Evolutionary conservation across 192 early-diverging fungal genomes (phyloP).

Genomic region (Cladochytrium replicatum): DNA sequence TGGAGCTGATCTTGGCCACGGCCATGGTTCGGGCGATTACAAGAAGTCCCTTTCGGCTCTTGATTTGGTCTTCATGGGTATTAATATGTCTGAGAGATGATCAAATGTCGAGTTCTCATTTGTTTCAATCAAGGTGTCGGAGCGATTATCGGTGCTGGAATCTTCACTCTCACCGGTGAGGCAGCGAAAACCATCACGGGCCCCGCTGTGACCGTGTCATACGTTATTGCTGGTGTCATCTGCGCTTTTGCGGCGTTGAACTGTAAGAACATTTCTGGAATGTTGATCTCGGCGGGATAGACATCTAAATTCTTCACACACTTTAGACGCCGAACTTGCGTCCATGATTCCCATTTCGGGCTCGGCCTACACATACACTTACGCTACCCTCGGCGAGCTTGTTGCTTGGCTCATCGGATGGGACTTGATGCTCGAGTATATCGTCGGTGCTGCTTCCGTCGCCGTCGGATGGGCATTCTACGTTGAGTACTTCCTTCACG

Average conservation of each 20-base stretch:
- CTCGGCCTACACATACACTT: slow-evolving; percentile 79
- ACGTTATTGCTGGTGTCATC: slow-evolving; percentile 65
- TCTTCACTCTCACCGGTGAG: slow-evolving; percentile 66
- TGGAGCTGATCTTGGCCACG: no score
- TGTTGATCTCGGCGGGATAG: no score
- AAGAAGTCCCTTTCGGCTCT: slow-evolving; percentile 33
- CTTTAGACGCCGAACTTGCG: slow-evolving; percentile 79
- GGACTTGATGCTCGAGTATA: slow-evolving; percentile 82
- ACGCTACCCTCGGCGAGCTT: slow-evolving; percentile 79
- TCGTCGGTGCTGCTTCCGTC: slow-evolving; percentile 74
- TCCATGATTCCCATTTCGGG: slow-evolving; percentile 81
- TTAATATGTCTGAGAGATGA: no score
- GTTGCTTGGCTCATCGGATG: slow-evolving; percentile 86
- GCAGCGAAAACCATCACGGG: slow-evolving; percentile 74
- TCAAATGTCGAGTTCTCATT: no score
- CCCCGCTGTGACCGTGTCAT: slow-evolving; percentile 73
- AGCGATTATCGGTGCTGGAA: slow-evolving; percentile 72
- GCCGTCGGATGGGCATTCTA: slow-evolving; percentile 78
- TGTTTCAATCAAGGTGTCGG: no score
- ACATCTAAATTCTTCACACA: no score
- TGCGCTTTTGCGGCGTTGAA: slow-evolving; percentile 67
- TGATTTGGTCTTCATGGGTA: slow-evolving; percentile 56
- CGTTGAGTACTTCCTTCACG: slow-evolving; percentile 55
- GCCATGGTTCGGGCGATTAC: no score
- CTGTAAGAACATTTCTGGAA: no score